phyloP scores from a whole-genome alignment of 345 rosid genomes.

The Fremontodendron californicum region DNA sequence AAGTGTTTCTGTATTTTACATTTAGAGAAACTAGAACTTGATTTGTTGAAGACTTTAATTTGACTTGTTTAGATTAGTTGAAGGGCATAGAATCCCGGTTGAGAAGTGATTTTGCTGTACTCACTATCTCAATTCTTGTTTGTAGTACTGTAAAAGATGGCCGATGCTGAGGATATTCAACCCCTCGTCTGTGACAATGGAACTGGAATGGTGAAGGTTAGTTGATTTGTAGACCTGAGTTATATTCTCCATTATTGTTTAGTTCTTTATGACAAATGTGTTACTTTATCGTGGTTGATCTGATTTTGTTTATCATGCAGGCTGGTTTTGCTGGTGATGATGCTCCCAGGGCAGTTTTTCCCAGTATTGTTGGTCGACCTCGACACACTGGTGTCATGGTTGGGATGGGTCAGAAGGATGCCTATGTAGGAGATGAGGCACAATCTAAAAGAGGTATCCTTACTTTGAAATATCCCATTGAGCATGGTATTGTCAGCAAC shows the following conservation, averaged over 20 bases:
- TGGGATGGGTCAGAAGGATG: constrained; percentile 61
- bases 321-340: constrained; percentile 53
- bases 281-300: neutral
- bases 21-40: neutral
- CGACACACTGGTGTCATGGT: constrained; percentile 37
- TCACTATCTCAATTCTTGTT: neutral
- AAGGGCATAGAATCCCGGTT: neutral
- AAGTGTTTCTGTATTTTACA: too few relatives aligned
- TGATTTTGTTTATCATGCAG: constrained; percentile 15
- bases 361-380: constrained; percentile 40
- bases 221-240: neutral
- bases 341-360: constrained; percentile 50
- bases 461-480: constrained; percentile 47
- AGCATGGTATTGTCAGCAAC: constrained; percentile 47
- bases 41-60: neutral
- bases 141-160: constrained; percentile 18
- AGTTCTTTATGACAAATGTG: neutral
- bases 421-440: constrained; percentile 62
- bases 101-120: neutral
- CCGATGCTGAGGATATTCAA: constrained; percentile 24
- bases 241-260: neutral
- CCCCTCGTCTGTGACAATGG: constrained; percentile 26
- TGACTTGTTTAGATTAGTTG: neutral
- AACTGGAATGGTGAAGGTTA: constrained; percentile 27
- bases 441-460: constrained; percentile 48